Percentiles rank a stretch among this genome's conserved stretches.
Evolutionary conservation across 345 rosid species (phyloP).

Genomic region (Durio zibethinus): DNA sequence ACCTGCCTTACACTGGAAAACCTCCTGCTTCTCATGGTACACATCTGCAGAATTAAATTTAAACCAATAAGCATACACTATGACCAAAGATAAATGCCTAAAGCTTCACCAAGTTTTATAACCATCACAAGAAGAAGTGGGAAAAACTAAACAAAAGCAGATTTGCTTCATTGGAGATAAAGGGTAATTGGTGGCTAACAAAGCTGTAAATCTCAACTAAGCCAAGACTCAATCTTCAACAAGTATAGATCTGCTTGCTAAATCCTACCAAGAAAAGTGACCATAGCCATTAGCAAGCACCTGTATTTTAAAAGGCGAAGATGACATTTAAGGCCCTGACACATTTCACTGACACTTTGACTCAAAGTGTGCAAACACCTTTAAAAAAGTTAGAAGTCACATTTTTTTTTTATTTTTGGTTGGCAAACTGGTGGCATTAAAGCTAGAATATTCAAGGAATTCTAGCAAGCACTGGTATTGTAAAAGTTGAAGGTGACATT

Average conservation of each 20-base stretch:
- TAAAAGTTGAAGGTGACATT: background rate
- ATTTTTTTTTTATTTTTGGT: background rate
- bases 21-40: slow-evolving; percentile 76
- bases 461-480: background rate
- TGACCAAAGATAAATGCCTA: background rate
- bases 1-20: slow-evolving; percentile 91
- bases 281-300: background rate
- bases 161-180: background rate
- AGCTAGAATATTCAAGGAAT: background rate
- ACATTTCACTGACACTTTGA: background rate
- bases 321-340: background rate
- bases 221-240: background rate
- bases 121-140: slow-evolving; percentile 1
- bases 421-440: background rate
- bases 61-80: slow-evolving; percentile 15
- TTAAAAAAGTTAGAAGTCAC: background rate
- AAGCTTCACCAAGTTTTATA: background rate
- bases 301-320: background rate
- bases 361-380: background rate
- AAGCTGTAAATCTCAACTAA: background rate
- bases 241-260: background rate
- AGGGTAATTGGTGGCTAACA: background rate
- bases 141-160: slow-evolving; percentile 15
- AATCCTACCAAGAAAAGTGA: background rate
- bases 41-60: slow-evolving; percentile 53